Percentiles rank a stretch among this genome's conserved stretches.
Evolutionary conservation across 2,329 filamentous ascomycete species (phyloP).

Genomic region (Periglandula ipomoeae): DNA sequence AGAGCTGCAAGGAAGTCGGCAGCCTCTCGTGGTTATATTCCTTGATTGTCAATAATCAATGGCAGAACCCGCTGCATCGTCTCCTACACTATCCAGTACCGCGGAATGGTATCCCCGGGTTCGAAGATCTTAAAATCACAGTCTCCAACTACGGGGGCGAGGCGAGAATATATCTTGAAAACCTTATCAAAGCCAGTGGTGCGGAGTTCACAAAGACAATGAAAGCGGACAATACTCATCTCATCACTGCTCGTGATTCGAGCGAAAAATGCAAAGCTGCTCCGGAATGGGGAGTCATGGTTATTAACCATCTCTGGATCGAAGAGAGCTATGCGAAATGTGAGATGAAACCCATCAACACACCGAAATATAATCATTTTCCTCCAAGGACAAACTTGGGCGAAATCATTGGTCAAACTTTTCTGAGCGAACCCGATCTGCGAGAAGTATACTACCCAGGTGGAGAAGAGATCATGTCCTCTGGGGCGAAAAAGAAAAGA

Average conservation of each 20-base stretch:
- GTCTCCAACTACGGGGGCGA: conserved; percentile 96
- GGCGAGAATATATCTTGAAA: conserved; percentile 86
- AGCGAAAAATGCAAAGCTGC: conserved; percentile 94
- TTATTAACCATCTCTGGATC: conserved; percentile 93
- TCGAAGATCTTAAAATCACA: conserved; percentile 68
- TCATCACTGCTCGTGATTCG: conserved; percentile 79
- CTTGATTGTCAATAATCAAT: conserved; percentile 78
- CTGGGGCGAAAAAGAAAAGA: conserved; percentile 37
- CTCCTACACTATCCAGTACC: conserved; percentile 87
- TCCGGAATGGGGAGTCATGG: conserved; percentile 80
- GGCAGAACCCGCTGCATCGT: conserved; percentile 75
- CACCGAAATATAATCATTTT: conserved; percentile 75
- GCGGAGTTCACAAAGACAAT: conserved; percentile 91
- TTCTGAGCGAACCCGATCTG: conserved; percentile 56
- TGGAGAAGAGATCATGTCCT: conserved; percentile 35
- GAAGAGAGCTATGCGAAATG: conserved; percentile 95
- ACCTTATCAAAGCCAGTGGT: conserved; percentile 74
- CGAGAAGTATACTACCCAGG: conserved; percentile 63
- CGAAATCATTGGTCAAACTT: conserved; percentile 85
- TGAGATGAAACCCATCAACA: conserved; percentile 61
- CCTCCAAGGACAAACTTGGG: conserved; percentile 83
- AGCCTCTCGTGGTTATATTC: conserved; percentile 93
- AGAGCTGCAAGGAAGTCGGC: conserved; percentile 72
- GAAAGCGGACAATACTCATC: conserved; percentile 90
- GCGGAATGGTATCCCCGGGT: conserved; percentile 67